phyloP scores from a whole-genome alignment of 352 stramenopile genomes.

The Aphanomyces invadans region DNA sequence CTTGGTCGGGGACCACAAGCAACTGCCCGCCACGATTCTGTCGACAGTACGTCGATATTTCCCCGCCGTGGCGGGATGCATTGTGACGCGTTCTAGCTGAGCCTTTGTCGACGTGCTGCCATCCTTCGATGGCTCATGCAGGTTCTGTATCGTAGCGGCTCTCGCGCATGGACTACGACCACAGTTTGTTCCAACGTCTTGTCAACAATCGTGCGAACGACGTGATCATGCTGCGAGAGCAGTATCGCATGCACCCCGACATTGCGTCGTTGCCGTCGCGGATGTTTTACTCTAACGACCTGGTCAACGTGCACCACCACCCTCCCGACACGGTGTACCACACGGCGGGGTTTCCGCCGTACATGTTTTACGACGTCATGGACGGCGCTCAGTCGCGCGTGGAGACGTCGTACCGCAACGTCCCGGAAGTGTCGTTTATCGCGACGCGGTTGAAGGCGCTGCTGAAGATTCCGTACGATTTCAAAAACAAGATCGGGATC shows the following conservation, averaged over 20 bases:
- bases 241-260: slow-evolving; percentile 23
- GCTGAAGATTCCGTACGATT: background rate
- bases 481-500: slow-evolving; percentile 18
- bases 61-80: no score
- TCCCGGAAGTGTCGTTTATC: slow-evolving; percentile 33
- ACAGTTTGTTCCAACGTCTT: slow-evolving; percentile 17
- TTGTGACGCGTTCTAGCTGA: no score
- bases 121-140: no score
- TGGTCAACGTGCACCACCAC: background rate
- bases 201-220: slow-evolving; percentile 5
- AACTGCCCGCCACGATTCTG: slow-evolving; percentile 11
- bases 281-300: slow-evolving; percentile 17
- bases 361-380: slow-evolving; percentile 63
- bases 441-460: background rate
- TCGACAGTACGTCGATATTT: slow-evolving; percentile 1
- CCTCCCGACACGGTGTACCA: background rate
- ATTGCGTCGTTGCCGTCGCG: slow-evolving; percentile 13
- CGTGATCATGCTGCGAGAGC: slow-evolving; percentile 8
- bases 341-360: slow-evolving; percentile 36
- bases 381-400: slow-evolving; percentile 57
- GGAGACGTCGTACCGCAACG: slow-evolving; percentile 61
- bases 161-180: slow-evolving; percentile 10
- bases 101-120: no score
- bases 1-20: slow-evolving; percentile 17
- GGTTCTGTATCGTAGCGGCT: background rate